A percentile compares a stretch with the other conserved stretches of the same genome.
These are phyloP conservation scores for Aureobasidium sp. DNA, from an alignment of 2,329 filamentous ascomycete genomes.

Conservation along the genomic window DNA sequence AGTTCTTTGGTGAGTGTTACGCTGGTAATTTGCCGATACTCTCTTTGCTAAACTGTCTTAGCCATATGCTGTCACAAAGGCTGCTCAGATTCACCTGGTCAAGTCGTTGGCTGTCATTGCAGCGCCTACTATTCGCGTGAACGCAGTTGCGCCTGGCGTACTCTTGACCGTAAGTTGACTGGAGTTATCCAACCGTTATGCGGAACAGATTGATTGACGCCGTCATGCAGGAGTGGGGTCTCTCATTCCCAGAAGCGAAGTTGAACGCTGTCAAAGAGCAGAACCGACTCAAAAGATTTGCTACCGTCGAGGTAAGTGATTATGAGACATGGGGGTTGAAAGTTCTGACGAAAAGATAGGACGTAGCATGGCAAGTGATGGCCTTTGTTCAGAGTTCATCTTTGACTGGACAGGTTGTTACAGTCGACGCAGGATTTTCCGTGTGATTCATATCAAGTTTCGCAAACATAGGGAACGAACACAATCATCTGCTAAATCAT, in stretches of 20 bases:
- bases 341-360: background rate
- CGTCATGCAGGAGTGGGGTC: slow-evolving; percentile 1
- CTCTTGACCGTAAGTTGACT: slow-evolving; percentile 33
- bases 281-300: slow-evolving; percentile 45
- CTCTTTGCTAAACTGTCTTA: no score
- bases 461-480: no score
- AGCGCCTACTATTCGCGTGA: slow-evolving; percentile 47
- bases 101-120: slow-evolving; percentile 45
- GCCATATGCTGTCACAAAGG: slow-evolving; percentile 19
- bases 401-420: background rate
- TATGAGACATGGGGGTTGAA: no score
- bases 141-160: slow-evolving; percentile 48
- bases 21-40: background rate
- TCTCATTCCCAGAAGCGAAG: background rate
- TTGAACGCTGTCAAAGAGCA: slow-evolving; percentile 30
- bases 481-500: no score
- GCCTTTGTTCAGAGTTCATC: background rate
- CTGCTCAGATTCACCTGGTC: slow-evolving; percentile 40
- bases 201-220: no score
- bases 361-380: background rate
- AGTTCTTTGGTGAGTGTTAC: slow-evolving; percentile 34
- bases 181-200: no score
- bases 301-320: slow-evolving; percentile 32
- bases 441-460: no score
- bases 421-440: background rate